Percentiles rank a stretch among this genome's conserved stretches.
These are phyloP conservation scores for Lolium perenne DNA, from an alignment of 176 grass and related monocot species.

Conservation along the genomic window DNA sequence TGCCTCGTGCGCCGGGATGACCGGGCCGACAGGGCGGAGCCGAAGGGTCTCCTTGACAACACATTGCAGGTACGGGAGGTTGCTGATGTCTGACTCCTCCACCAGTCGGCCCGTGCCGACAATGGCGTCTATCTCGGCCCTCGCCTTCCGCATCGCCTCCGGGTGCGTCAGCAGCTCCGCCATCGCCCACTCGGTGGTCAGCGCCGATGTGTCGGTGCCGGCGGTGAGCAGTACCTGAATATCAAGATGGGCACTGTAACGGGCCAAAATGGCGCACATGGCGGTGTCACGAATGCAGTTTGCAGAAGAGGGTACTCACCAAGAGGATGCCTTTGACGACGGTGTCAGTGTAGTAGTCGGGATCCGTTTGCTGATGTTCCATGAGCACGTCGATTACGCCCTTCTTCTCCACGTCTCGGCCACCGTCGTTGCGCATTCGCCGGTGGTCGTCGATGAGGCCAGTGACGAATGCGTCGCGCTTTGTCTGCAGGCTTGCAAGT, in stretches of 20 bases:
- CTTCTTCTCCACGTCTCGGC: constrained; percentile 18
- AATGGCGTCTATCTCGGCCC: constrained; percentile 37
- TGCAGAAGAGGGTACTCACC: constrained; percentile 44
- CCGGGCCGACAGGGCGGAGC: constrained; percentile 44
- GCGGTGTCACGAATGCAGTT: neutral
- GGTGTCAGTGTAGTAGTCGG: constrained; percentile 53
- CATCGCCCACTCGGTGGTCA: constrained; percentile 71
- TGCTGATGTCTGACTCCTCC: constrained; percentile 50
- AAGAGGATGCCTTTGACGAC: constrained; percentile 58
- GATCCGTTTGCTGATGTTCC: constrained; percentile 53
- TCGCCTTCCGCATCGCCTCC: constrained; percentile 34
- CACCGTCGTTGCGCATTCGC: neutral
- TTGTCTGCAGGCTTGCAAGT: constrained; percentile 8
- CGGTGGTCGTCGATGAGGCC: constrained; percentile 27
- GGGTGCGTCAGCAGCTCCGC: constrained; percentile 58
- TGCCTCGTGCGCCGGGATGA: constrained; percentile 70
- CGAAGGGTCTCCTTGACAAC: constrained; percentile 70
- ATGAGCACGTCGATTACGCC: constrained; percentile 62
- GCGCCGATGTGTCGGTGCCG: constrained; percentile 61
- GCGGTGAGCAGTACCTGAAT: constrained; percentile 47
- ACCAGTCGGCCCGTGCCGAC: constrained; percentile 54
- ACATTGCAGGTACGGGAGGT: constrained; percentile 59
- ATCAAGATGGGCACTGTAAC: neutral
- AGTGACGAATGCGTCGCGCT: constrained; percentile 47
- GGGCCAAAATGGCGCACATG: neutral